Base-by-base conservation (phyloP, 129 eudicot genomes). In the Arctium lappa region DNA sequence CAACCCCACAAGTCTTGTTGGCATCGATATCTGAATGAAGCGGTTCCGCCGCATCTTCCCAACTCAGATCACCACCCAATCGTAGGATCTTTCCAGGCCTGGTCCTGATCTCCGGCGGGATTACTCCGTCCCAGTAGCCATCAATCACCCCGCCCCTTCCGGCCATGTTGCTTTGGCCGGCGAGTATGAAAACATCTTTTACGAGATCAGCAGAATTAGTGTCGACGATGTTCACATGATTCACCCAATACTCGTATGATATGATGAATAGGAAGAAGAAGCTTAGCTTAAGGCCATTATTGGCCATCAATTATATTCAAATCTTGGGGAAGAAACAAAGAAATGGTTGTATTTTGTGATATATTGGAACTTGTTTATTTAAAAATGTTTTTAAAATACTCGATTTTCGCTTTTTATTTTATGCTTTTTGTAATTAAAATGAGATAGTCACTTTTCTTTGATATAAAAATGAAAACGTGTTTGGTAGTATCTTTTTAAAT, bases 141-240 rank as follows among this genome's bases (percentile, higher is more conserved):
- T 93, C 85, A 8, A 79, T 15, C 9, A 95, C 92, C 10, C 99
- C 99, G 8, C 97, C 99, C 16, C 97, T 83, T 39, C 97, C 99
- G 37, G 97, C 79, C 99, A 95, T 95, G 90, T 95, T 95, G 91
- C 99, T 95, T 68, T 95, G 99, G 7, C 99, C 99, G 75, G 97
- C 99, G 27, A 95, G 83, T 10, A 95, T 62, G 82, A 95, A 81
- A 53, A 95, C 89, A 76, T 87, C 86, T 74, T 83, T 91, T 39
- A 18, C 11, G 0, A 62, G 68, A 79, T 63, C 30, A 5, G 62
- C 6, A 33, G 76, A 46, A 22, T 22, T 22, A 53, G 84, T 56
- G 38, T 73, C 40, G 16, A 8, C 22, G 44, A 65, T 2, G 6
- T 73, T 73, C 3, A 84, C 44, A 37, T 84, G 87, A 36, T 16